A percentile compares a stretch with the other conserved stretches of the same genome.
Conservation (phyloP, 805 yeast genomes). For the Cyberlindnera mrakii region DNA sequence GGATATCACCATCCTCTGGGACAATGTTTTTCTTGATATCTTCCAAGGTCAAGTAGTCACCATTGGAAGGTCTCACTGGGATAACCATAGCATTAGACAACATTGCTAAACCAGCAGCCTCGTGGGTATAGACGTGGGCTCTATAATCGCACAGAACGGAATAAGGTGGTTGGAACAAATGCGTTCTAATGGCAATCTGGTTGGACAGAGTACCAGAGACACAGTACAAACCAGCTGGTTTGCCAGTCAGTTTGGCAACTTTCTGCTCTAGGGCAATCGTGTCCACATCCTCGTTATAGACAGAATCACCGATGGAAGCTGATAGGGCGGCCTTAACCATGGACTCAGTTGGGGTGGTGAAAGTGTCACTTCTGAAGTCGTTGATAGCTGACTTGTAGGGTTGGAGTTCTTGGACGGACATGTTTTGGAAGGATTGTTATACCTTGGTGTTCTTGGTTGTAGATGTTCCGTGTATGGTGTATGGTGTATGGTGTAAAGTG, state of each 20-base stretch:
- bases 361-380: constrained; percentile 74
- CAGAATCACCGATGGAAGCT: constrained; percentile 78
- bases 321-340: constrained; percentile 59
- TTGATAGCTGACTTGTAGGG: constrained; percentile 39
- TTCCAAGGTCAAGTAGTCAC: constrained; percentile 67
- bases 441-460: too few relatives aligned
- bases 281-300: constrained; percentile 74
- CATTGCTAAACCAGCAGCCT: constrained; percentile 87
- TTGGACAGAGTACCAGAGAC: constrained; percentile 89
- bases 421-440: neutral
- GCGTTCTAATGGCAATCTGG: constrained; percentile 80
- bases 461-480: too few relatives aligned
- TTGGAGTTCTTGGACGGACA: constrained; percentile 43
- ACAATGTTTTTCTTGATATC: constrained; percentile 57
- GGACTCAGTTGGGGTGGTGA: constrained; percentile 76
- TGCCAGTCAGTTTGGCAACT: constrained; percentile 68
- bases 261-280: constrained; percentile 59
- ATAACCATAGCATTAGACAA: constrained; percentile 88
- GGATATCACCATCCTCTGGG: constrained; percentile 76
- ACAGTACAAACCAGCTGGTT: constrained; percentile 76
- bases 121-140: constrained; percentile 74
- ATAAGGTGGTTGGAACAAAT: constrained; percentile 77
- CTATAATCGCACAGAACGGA: constrained; percentile 77
- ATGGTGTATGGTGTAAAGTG: too few relatives aligned
- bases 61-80: constrained; percentile 76